A percentile compares a stretch with the other conserved stretches of the same genome.
Evolutionary conservation across 2,329 filamentous ascomycete genomes (phyloP).

Genomic region (Leptographium lundbergii): DNA sequence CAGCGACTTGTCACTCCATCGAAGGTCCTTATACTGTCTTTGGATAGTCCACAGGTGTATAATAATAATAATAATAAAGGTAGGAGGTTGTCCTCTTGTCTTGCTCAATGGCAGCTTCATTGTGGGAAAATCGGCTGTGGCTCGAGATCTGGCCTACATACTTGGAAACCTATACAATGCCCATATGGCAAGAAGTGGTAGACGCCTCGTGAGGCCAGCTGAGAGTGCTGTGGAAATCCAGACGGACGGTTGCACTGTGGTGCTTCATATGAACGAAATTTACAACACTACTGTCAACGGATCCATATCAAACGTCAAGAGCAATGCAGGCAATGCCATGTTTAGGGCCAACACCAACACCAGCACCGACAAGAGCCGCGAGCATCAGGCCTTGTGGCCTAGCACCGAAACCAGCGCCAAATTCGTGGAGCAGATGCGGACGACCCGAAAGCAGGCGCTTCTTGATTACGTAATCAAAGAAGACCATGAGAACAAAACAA

Average conservation of each 20-base stretch:
- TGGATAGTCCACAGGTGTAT: too few relatives aligned
- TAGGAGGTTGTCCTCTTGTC: conserved; percentile 3
- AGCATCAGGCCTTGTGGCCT: not conserved
- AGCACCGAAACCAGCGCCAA: not conserved
- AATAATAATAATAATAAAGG: too few relatives aligned
- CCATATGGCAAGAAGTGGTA: too few relatives aligned
- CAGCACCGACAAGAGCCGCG: not conserved
- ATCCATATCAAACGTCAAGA: too few relatives aligned
- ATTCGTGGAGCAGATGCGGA: not conserved
- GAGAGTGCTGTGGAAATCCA: not conserved
- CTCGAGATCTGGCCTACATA: not conserved
- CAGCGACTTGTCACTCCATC: too few relatives aligned
- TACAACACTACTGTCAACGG: not conserved
- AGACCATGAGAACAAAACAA: not conserved
- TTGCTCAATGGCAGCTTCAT: conserved; percentile 5
- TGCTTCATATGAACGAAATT: conserved; percentile 1
- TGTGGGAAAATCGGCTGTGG: conserved; percentile 8
- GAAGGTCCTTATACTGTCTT: too few relatives aligned
- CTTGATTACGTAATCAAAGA: not conserved
- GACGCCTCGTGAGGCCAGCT: not conserved
- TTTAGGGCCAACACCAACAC: not conserved
- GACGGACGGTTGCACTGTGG: not conserved
- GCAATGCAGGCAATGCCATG: not conserved
- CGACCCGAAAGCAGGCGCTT: not conserved
- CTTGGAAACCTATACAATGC: not conserved